phyloP scores from a whole-genome alignment of 2,329 filamentous ascomycete species.

The Aureobasidium mangrovei region DNA sequence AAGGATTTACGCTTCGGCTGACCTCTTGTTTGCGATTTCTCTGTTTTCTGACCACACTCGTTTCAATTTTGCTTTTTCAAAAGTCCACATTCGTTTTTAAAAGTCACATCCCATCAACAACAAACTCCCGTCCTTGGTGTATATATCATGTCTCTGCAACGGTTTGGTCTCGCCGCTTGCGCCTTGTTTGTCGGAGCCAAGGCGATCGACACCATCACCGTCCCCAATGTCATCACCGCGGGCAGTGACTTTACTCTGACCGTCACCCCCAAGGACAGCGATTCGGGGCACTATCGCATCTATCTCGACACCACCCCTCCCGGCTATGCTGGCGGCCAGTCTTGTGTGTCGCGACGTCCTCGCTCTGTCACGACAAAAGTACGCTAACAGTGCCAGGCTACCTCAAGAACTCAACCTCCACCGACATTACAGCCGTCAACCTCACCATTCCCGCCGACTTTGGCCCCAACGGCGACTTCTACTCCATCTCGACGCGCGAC shows the following conservation, averaged over 20 bases:
- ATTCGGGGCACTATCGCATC: constrained; percentile 24
- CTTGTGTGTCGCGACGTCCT: constrained; percentile 18
- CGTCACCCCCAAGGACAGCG: constrained; percentile 26
- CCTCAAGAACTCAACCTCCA: constrained; percentile 26
- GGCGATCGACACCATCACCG: constrained; percentile 23
- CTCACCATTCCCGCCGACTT: constrained; percentile 27
- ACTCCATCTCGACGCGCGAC: constrained; percentile 24
- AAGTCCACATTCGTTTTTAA: background rate
- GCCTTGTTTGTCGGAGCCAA: constrained; percentile 6
- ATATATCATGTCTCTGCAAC: constrained; percentile 4
- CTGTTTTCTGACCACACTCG: constrained; percentile 1
- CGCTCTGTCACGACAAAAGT: background rate
- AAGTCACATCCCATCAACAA: background rate
- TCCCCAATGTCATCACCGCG: constrained; percentile 21
- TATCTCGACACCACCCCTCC: constrained; percentile 28
- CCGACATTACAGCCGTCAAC: constrained; percentile 22
- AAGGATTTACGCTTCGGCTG: background rate
- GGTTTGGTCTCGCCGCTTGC: constrained; percentile 4
- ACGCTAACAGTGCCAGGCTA: constrained; percentile 20
- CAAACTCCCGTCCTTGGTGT: background rate
- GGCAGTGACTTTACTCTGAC: constrained; percentile 27
- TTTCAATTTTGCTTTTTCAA: background rate
- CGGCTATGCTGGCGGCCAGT: constrained; percentile 25
- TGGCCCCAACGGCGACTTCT: constrained; percentile 25
- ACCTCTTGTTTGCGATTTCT: background rate